A percentile compares a stretch with the other conserved stretches of the same genome.
Conservation (phyloP, 345 rosid species). For the Xanthoceras sorbifolium region DNA sequence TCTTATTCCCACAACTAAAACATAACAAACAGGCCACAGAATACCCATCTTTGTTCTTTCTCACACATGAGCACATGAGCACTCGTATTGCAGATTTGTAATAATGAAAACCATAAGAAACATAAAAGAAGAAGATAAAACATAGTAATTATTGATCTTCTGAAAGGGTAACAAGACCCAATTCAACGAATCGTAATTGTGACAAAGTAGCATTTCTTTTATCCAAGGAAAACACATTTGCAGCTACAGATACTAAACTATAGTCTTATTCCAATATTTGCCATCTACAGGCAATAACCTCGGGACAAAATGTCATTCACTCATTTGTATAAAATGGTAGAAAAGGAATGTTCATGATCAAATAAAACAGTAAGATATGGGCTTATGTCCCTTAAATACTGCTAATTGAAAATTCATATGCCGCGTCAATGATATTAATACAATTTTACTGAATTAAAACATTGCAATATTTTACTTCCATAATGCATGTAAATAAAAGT, state of each 20-base stretch:
- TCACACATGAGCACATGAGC: neutral
- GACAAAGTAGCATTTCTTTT: neutral
- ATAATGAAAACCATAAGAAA: neutral
- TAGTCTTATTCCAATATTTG: neutral
- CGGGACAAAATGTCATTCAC: neutral
- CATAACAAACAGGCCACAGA: neutral
- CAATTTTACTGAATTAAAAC: neutral
- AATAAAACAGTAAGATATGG: neutral
- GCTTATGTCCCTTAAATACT: neutral
- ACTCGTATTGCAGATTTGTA: neutral
- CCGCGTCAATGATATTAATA: neutral
- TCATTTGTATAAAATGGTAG: neutral
- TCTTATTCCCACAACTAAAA: neutral
- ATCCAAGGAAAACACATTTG: neutral
- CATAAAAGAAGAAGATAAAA: too few species aligned
- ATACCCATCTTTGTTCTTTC: neutral
- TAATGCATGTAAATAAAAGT: constrained; percentile 14
- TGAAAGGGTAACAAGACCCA: neutral
- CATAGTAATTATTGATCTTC: too few species aligned
- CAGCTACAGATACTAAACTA: neutral
- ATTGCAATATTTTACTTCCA: neutral
- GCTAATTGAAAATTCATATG: neutral
- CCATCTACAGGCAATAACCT: neutral
- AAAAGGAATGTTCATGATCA: neutral
- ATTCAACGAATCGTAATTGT: neutral